Conservation (phyloP, 306 rosid species). For the Vigna hirtella region DNA sequence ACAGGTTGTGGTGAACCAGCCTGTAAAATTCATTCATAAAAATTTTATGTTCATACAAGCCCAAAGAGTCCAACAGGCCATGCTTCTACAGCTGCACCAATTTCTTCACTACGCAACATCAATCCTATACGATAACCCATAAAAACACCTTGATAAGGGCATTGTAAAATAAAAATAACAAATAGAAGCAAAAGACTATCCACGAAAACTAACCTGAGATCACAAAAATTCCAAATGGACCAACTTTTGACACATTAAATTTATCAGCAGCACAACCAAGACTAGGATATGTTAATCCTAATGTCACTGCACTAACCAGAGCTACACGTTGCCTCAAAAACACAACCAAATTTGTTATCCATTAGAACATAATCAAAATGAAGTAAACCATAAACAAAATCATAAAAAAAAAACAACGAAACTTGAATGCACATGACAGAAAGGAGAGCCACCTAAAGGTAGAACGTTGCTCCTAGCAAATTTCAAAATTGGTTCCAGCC, state of each 20-base stretch:
- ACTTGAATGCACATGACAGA: conserved; percentile 1
- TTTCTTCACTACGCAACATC: conserved; percentile 79
- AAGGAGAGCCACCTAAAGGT: conserved; percentile 67
- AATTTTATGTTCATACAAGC: conserved; percentile 71
- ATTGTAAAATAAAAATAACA: conserved; percentile 12
- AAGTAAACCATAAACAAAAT: conserved; percentile 6
- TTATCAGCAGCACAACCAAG: conserved; percentile 83
- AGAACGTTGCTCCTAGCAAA: conserved; percentile 71
- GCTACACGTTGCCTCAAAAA: conserved; percentile 52
- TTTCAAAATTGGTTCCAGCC: conserved; percentile 63
- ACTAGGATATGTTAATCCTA: conserved; percentile 74
- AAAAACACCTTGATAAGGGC: neutral
- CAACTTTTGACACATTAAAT: conserved; percentile 74
- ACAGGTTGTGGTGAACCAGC: conserved; percentile 37
- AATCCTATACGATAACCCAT: conserved; percentile 60
- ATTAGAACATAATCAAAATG: conserved; percentile 15
- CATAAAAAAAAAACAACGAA: neutral
- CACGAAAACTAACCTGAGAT: conserved; percentile 70
- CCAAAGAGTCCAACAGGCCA: conserved; percentile 96
- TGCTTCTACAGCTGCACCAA: conserved; percentile 82
- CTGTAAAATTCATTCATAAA: conserved; percentile 41
- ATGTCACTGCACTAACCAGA: conserved; percentile 67
- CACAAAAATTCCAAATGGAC: conserved; percentile 82
- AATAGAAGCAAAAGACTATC: neutral
- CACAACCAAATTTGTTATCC: conserved; percentile 38